Base-by-base conservation (phyloP, 116 monocot species). In the Papilionanthe hybrid region DNA sequence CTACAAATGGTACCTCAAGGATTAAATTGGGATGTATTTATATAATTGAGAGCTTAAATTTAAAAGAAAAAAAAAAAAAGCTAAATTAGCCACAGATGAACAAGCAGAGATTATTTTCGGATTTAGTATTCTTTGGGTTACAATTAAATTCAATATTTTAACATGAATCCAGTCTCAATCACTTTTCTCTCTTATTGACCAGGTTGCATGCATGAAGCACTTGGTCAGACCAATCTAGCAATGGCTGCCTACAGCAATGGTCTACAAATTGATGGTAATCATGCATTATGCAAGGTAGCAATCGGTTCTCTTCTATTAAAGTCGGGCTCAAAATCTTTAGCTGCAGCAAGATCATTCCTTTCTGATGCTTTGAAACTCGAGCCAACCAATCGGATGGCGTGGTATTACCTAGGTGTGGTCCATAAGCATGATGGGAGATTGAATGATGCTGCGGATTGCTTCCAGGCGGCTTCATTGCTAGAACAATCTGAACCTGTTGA, bases 401-500 rank as follows among this genome's bases (percentile, higher is more conserved):
- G 97, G 97, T 90, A 88, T 66, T 80, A 92, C 89, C 47, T 94
- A 10, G 97, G 94, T 55, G 78, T 91, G 91, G 78, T 97, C 55
- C 88, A 94, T 50, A 85, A 77, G 83, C 91, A 94, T 10, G 91
- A 92, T 11, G 86, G 85, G 23, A 90, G 94, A 49, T 32, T 83
- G 22, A 19, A 75, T 29, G 97, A 94, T 23, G 94, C 97, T 37
- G 92, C 92, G 1, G 94, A 97, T 65, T 94, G 97, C 76, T 94
- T 94, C 77, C 94, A 94, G 76, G 97, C 94, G 0, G 94, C 92
- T 45, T 85, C 88, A 1, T 84, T 92, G 88, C 91, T 94, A 0
- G 91, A 92, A 69, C 92, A 97, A 22, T 90, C 94, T 17, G 87
- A 97, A 77, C 94, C 94, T 47, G 77, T 97, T 30, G 94, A 97